Conservation (phyloP, 1,284 basidiomycete species). For the Apiotrichum gamsii region DNA sequence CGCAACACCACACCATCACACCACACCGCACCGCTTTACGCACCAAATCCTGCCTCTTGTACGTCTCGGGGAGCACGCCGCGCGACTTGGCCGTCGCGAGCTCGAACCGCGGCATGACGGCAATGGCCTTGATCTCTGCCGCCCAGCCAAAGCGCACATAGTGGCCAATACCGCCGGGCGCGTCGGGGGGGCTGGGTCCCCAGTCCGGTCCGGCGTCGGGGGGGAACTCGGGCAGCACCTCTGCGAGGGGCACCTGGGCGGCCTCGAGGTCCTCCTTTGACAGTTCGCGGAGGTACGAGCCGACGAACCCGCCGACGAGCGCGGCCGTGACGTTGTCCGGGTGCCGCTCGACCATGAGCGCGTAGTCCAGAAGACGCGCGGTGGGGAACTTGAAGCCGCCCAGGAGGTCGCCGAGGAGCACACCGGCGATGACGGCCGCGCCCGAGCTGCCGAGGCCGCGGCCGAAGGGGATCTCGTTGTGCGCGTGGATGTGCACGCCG, state of each 20-base stretch:
- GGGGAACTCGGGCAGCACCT: constrained; percentile 95
- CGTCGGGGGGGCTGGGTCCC: constrained; percentile 80
- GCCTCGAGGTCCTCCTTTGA: constrained; percentile 62
- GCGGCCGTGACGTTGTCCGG: constrained; percentile 99
- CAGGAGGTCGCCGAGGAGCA: constrained; percentile 78
- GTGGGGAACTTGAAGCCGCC: constrained; percentile 65
- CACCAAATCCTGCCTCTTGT: constrained; percentile 87
- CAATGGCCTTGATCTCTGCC: constrained; percentile 79
- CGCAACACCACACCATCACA: not conserved
- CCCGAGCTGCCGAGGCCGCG: constrained; percentile 95
- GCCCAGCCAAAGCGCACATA: constrained; percentile 90
- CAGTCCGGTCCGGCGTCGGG: constrained; percentile 83
- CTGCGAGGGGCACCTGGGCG: constrained; percentile 84
- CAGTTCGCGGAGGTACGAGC: constrained; percentile 88
- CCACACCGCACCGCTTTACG: constrained; percentile 47
- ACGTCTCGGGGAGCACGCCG: constrained; percentile 73
- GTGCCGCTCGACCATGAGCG: constrained; percentile 98
- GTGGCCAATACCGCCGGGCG: constrained; percentile 88
- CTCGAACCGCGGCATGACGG: constrained; percentile 94
- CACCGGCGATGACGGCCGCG: constrained; percentile 94
- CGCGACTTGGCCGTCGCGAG: constrained; percentile 92
- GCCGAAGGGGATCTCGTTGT: constrained; percentile 96
- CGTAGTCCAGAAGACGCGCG: constrained; percentile 83
- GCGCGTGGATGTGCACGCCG: constrained; percentile 63
- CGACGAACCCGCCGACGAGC: constrained; percentile 95